Base-by-base conservation (phyloP, 768 basidiomycete species). In the Agaricus bisporus region DNA sequence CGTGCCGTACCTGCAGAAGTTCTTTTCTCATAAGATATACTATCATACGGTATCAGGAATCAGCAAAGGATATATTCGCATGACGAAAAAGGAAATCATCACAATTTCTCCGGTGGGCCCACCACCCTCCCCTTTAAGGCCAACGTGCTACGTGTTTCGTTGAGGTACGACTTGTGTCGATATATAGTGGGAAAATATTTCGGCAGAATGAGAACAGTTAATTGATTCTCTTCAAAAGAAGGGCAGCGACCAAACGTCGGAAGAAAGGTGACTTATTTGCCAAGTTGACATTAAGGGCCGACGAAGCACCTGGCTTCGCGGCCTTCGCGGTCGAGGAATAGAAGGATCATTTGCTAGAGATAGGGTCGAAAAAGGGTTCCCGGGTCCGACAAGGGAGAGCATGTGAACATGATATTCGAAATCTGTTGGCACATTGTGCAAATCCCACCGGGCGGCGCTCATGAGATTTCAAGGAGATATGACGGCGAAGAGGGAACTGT, bases 71-170 rank as follows among this genome's bases (percentile, higher is more conserved):
- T 15, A 11, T 36, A 35, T 45, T 43, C 7, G 18, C 14, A 28
- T 10, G 15, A 45, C 25, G 32, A 53, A 38, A 15, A 43, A 35
- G 18, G 45, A 51, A 39, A 37, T n/a, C 41, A 22, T 44, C 46
- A 43, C 15, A 26, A 42, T 49, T 49, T 51, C 43, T 17, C 51
- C 51, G 56, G 49, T 43, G 49, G 37, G 28, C 44, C 51, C 44
- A 42, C 51, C 48, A 22, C 17, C 41, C 15, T 12, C 7, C 14
- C 15, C 36, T 42, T 26, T 41, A 15, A 20, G 17, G 4, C 8
- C 20, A 25, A 36, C 10, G 35, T 7, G 18, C 43, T 32, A 38
- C 22, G 14, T 38, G 49, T 26, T 17, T 26, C 3, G n/a, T 12
- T 26, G n/a, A 9, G 46, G 35, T 29, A 29, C 15, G 22, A 32